These are phyloP conservation scores for Trichosporon sp. DNA, from an alignment of 1,284 basidiomycete species.

Conservation along the genomic window DNA sequence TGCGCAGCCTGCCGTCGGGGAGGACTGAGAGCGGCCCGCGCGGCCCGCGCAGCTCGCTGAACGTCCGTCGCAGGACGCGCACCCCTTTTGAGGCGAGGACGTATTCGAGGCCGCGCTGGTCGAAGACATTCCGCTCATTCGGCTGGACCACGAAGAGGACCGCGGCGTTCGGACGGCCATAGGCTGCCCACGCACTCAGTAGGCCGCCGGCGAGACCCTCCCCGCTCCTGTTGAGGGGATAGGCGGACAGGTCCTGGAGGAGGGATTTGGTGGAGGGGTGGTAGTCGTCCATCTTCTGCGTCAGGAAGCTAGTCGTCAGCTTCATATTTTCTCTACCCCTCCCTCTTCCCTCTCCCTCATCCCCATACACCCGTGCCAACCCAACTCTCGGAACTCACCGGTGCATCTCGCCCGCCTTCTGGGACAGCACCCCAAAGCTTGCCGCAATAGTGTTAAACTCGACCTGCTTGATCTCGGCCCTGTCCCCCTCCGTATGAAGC, in stretches of 20 bases:
- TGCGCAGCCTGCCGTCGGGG: slow-evolving; percentile 50
- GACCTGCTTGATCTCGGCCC: slow-evolving; percentile 73
- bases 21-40: slow-evolving; percentile 52
- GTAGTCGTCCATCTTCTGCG: slow-evolving; percentile 52
- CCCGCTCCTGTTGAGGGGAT: slow-evolving; percentile 71
- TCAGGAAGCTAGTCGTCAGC: slow-evolving; percentile 57
- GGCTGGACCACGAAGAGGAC: slow-evolving; percentile 85
- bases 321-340: too few species aligned
- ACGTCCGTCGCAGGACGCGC: slow-evolving; percentile 65
- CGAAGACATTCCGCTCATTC: slow-evolving; percentile 91
- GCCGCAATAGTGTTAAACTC: slow-evolving; percentile 97
- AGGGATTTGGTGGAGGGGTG: slow-evolving; percentile 61
- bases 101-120: slow-evolving; percentile 85
- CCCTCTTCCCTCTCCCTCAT: too few species aligned
- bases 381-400: slow-evolving; percentile 58
- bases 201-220: slow-evolving; percentile 68
- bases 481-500: slow-evolving; percentile 55
- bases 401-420: slow-evolving; percentile 69
- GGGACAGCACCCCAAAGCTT: slow-evolving; percentile 79
- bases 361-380: too few species aligned
- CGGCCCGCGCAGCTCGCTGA: slow-evolving; percentile 71
- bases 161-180: slow-evolving; percentile 48
- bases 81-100: slow-evolving; percentile 63
- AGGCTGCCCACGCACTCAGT: slow-evolving; percentile 71
- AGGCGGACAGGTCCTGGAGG: slow-evolving; percentile 54